phyloP scores from a whole-genome alignment of 306 rosid species.

The Corylus heterophylla region DNA sequence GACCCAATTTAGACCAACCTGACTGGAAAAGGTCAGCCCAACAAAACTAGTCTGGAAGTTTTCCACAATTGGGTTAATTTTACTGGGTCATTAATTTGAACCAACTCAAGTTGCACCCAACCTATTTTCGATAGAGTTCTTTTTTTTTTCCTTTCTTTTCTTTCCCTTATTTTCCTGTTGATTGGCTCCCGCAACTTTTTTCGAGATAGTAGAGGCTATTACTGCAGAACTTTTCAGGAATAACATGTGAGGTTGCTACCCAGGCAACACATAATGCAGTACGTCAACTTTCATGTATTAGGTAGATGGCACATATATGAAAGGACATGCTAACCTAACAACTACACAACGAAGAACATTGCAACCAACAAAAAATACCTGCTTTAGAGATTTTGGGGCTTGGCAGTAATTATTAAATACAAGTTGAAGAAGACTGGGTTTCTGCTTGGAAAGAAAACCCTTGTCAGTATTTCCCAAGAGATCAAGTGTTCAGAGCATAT shows the following conservation, averaged over 20 bases:
- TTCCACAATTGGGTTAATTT: background rate
- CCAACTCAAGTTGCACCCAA: background rate
- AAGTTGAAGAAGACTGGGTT: slow-evolving; percentile 82
- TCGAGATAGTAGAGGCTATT: background rate
- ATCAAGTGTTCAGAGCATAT: slow-evolving; percentile 20
- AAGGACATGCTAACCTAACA: background rate
- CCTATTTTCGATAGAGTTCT: background rate
- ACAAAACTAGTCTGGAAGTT: background rate
- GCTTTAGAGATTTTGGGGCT: slow-evolving; percentile 74
- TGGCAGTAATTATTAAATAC: slow-evolving; percentile 70
- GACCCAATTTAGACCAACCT: background rate
- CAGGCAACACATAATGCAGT: background rate
- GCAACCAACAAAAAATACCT: slow-evolving; percentile 53
- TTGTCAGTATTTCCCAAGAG: slow-evolving; percentile 18
- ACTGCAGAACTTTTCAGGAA: background rate
- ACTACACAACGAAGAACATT: slow-evolving; percentile 4
- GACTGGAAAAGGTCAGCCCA: background rate
- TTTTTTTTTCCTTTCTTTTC: background rate
- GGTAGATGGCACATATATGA: background rate
- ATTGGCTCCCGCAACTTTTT: background rate
- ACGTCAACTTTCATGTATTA: background rate
- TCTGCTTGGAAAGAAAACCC: slow-evolving; percentile 54
- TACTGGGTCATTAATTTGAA: background rate
- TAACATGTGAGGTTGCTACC: background rate
- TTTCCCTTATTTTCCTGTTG: background rate